phyloP scores from a whole-genome alignment of 2,329 filamentous ascomycete genomes.

The Fusarium bactridioides region DNA sequence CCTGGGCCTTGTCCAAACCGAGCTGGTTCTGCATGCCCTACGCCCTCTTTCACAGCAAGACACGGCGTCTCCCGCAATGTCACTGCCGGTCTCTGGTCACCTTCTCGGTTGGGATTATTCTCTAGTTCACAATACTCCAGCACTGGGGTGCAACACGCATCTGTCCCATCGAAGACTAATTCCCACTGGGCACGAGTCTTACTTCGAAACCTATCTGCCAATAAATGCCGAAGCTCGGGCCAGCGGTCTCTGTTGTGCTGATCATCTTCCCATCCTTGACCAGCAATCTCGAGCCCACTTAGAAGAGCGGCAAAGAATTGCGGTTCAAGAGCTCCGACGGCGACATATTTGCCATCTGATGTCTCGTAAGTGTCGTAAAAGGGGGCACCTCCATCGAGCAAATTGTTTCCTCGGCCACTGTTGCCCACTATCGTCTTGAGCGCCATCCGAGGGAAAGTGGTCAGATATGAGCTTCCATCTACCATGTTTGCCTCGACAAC shows the following conservation, averaged over 20 bases:
- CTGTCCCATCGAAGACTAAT: constrained; percentile 82
- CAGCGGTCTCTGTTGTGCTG: constrained; percentile 71
- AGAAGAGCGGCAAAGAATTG: constrained; percentile 80
- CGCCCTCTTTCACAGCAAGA: constrained; percentile 63
- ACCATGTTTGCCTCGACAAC: constrained; percentile 98
- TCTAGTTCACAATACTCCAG: constrained; percentile 78
- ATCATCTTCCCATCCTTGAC: constrained; percentile 58
- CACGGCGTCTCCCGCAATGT: constrained; percentile 75
- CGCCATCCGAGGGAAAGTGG: constrained; percentile 76
- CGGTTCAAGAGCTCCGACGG: constrained; percentile 90
- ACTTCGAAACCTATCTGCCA: constrained; percentile 70
- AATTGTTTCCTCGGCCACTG: constrained; percentile 73
- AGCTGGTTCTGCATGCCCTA: constrained; percentile 41
- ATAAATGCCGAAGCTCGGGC: constrained; percentile 69
- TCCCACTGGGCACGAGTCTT: constrained; percentile 86
- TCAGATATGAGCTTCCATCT: constrained; percentile 82
- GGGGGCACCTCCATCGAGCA: constrained; percentile 84
- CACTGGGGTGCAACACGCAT: constrained; percentile 93
- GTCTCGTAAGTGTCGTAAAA: constrained; percentile 93
- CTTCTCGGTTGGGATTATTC: constrained; percentile 55
- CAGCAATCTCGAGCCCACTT: constrained; percentile 68
- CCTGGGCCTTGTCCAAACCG: constrained; percentile 70
- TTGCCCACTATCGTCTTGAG: constrained; percentile 70
- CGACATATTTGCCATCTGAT: constrained; percentile 78
- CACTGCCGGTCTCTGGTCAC: constrained; percentile 76